Conservation (phyloP, 345 rosid genomes). For the Brassica carinata region DNA sequence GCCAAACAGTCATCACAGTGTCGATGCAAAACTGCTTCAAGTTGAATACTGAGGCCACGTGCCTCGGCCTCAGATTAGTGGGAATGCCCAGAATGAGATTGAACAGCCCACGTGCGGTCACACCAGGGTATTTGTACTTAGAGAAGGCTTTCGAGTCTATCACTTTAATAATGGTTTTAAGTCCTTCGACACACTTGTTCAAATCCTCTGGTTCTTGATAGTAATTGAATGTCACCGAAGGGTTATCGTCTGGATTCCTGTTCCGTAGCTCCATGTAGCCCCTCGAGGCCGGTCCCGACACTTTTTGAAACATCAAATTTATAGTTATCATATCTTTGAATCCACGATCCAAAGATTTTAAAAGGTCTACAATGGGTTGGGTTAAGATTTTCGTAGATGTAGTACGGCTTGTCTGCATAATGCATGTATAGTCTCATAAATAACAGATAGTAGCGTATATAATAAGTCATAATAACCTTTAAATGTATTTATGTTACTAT, state of each 20-base stretch:
- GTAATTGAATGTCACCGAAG: conserved; percentile 68
- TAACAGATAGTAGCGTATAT: not conserved
- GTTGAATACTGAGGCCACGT: conserved; percentile 33
- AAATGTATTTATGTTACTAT: not conserved
- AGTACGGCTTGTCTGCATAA: conserved; percentile 4
- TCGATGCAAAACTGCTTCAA: conserved; percentile 62
- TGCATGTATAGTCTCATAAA: not conserved
- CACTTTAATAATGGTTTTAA: conserved; percentile 50
- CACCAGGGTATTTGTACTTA: conserved; percentile 46
- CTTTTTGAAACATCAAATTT: not conserved
- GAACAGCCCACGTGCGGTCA: conserved; percentile 42
- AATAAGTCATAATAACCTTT: not conserved
- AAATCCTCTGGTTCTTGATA: conserved; percentile 67
- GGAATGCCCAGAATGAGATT: conserved; percentile 45
- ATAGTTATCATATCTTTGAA: no score
- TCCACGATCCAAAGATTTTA: not conserved
- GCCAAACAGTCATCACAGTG: conserved; percentile 68
- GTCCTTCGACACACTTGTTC: conserved; percentile 56
- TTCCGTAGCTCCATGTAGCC: conserved; percentile 4
- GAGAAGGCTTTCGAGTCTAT: conserved; percentile 51
- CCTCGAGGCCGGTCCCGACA: not conserved
- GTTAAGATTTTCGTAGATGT: not conserved
- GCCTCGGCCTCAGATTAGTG: conserved; percentile 59
- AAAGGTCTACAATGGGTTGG: not conserved
- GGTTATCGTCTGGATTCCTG: conserved; percentile 45